phyloP scores from a whole-genome alignment of 306 rosid species.

The Rosa persica region DNA sequence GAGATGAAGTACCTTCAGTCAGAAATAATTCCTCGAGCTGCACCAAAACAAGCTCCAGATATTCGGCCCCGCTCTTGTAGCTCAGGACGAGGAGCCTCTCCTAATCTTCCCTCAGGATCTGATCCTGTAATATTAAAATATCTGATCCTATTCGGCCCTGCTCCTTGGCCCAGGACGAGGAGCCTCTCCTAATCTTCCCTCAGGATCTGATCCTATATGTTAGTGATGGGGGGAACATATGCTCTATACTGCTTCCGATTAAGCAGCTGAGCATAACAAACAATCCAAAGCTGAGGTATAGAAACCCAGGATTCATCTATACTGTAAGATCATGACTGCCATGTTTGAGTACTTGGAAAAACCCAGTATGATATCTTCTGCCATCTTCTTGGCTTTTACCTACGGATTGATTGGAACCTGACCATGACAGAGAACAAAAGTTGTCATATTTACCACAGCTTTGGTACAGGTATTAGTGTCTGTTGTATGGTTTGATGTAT shows the following conservation, averaged over 20 bases:
- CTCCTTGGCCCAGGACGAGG: no score
- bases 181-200: no score
- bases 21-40: conserved; percentile 68
- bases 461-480: no score
- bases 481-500: no score
- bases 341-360: conserved; percentile 82
- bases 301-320: conserved; percentile 6
- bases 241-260: not conserved
- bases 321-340: conserved; percentile 98
- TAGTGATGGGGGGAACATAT: not conserved
- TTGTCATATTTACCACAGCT: no score
- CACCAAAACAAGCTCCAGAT: conserved; percentile 93
- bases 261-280: not conserved
- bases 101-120: conserved; percentile 83
- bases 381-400: conserved; percentile 98
- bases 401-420: conserved; percentile 97
- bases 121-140: conserved; percentile 94
- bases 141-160: no score
- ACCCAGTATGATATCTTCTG: conserved; percentile 93
- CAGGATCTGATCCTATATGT: not conserved
- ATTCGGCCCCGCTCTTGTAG: conserved; percentile 85
- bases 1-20: conserved; percentile 55
- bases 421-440: not conserved
- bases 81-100: conserved; percentile 94
- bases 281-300: not conserved